These are phyloP conservation scores for Porpolomopsis calyptriformis DNA, from an alignment of 768 basidiomycete genomes.

Conservation along the genomic window DNA sequence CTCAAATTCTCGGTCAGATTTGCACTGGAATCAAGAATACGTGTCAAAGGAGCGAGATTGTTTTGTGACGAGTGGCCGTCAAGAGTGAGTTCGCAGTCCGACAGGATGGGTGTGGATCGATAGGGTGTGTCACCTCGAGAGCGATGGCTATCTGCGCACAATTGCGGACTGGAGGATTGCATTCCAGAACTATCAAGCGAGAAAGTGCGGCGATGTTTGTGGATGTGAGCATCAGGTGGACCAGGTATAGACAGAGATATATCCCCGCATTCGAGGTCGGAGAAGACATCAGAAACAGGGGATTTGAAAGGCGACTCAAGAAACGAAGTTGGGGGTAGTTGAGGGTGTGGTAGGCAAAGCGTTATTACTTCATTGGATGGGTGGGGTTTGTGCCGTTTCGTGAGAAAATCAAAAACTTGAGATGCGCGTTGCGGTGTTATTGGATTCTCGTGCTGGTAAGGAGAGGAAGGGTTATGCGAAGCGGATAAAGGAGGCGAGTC, in stretches of 20 bases:
- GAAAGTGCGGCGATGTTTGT: slow-evolving; percentile 1
- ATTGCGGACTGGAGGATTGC: slow-evolving; percentile 15
- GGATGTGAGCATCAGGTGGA: slow-evolving; percentile 2
- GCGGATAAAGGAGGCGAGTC: slow-evolving; percentile 28
- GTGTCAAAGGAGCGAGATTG: too few relatives aligned
- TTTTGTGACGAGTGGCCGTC: too few relatives aligned
- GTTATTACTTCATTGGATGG: slow-evolving; percentile 22
- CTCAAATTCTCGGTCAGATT: too few relatives aligned
- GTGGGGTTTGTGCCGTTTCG: slow-evolving; percentile 31
- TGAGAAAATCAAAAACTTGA: slow-evolving; percentile 65
- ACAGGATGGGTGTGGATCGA: neutral
- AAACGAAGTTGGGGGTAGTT: neutral
- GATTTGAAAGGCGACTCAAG: slow-evolving; percentile 12
- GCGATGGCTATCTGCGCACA: slow-evolving; percentile 10
- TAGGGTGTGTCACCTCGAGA: neutral
- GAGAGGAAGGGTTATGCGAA: slow-evolving; percentile 14
- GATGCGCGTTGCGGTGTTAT: slow-evolving; percentile 59
- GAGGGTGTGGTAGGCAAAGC: slow-evolving; percentile 27
- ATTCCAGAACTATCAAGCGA: slow-evolving; percentile 5
- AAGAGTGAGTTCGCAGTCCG: slow-evolving; percentile 20
- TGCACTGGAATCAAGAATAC: too few relatives aligned
- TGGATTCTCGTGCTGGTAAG: slow-evolving; percentile 28
- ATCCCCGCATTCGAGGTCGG: slow-evolving; percentile 6
- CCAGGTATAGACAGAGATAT: slow-evolving; percentile 8
- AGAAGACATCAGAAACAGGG: slow-evolving; percentile 13